Evolutionary conservation across 23 red algal species (phyloP), one percentile per base, ranked within the genome.

Genomic region (Gracilaria vermiculophylla): DNA sequence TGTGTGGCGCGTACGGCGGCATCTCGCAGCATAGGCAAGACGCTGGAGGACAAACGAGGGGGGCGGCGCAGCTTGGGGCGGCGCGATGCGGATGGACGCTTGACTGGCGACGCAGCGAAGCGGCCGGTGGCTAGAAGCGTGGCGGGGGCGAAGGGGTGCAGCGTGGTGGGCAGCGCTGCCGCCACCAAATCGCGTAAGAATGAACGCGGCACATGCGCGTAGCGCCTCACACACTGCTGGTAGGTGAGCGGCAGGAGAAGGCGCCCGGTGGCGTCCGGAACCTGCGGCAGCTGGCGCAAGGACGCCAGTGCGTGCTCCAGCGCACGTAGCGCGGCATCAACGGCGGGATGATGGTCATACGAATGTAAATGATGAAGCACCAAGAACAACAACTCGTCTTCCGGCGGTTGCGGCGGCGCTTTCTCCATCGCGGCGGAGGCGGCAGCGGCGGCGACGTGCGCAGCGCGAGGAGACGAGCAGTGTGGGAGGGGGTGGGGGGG

Each of bases 351-450:
- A 6, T 48, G 20, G 34, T 76, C 84, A 36, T 88, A 70, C 54
- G 50, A 45, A 34, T 88, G 70, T 33, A 88, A 70, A 53, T 88
- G 69, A 24, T 88, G 84, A 15, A 88, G 84, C 32, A 24, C 58
- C 0, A 88, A 65, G 66, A 88, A 88, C 65, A 77, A 8, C 47
- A 77, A 36, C 57, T 88, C 84, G 50, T 73, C 51, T 20, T 77
- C 84, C 15, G 32, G 84, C 34, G 84, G 84, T 52, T 48, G 32
- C 25, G 61, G 62, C 44, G 62, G 62, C 44, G 62, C 43, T 36
- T 17, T 17, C 25, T 19, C 25, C 81, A 53, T 43, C 44, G 25
- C 27, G 56, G 40, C 40, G 31, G 16, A 45, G 81, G 5, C 43
- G 55, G 11, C 1, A 17, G 41, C 36, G 31, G 1, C 34, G 41